Evolutionary conservation across 1,284 basidiomycete genomes (phyloP).

Genomic region (Malassezia equina): DNA sequence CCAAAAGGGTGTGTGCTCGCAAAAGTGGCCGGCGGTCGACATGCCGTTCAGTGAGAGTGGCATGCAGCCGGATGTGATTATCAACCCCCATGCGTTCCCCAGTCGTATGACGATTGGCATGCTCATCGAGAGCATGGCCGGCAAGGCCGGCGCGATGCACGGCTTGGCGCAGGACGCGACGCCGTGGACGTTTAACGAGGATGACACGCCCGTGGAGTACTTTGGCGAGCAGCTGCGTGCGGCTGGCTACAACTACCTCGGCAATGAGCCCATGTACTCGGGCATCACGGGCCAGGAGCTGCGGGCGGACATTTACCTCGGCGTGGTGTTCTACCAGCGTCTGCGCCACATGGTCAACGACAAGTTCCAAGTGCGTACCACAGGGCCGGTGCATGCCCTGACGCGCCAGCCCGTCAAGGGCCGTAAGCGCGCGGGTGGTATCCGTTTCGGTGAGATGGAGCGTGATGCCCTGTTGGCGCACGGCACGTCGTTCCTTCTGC

Average conservation of each 20-base stretch:
- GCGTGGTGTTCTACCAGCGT: constrained; percentile 96
- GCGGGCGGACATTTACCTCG: constrained; percentile 94
- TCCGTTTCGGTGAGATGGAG: constrained; percentile 99
- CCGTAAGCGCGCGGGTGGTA: constrained; percentile 93
- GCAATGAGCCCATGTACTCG: constrained; percentile 99
- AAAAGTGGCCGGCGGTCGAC: constrained; percentile 94
- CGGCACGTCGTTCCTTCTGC: constrained; percentile 91
- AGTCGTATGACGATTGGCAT: constrained; percentile 99
- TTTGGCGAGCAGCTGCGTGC: constrained; percentile 89
- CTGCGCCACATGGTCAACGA: constrained; percentile 98
- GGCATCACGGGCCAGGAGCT: constrained; percentile 98
- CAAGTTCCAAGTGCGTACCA: constrained; percentile 98
- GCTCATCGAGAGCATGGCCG: constrained; percentile 98
- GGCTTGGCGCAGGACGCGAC: constrained; percentile 96
- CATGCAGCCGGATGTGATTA: constrained; percentile 98
- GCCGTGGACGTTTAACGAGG: constrained; percentile 68
- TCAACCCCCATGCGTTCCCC: constrained; percentile 99
- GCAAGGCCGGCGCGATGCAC: constrained; percentile 96
- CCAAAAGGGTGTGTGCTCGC: constrained; percentile 98
- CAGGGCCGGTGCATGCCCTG: constrained; percentile 86
- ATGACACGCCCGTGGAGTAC: constrained; percentile 89
- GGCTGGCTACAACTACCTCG: constrained; percentile 96
- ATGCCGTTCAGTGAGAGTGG: constrained; percentile 99
- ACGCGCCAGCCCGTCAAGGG: constrained; percentile 98
- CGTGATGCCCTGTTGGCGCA: constrained; percentile 96